phyloP scores from a whole-genome alignment of 345 rosid species.

The Pistacia integerrima region DNA sequence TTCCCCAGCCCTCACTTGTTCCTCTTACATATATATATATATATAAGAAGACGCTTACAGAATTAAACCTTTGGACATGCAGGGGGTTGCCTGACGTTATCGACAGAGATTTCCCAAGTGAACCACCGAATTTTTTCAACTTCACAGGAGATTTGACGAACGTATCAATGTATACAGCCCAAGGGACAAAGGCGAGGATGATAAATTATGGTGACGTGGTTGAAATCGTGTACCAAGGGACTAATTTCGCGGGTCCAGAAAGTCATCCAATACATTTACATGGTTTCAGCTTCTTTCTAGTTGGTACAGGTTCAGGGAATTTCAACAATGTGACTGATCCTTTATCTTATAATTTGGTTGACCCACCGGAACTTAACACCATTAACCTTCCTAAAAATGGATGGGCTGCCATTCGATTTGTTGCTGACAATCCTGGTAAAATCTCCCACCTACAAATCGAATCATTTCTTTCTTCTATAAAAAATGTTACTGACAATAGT shows the following conservation, averaged over 20 bases:
- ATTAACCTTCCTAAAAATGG: slow-evolving; percentile 33
- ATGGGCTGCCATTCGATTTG: slow-evolving; percentile 37
- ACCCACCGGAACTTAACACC: slow-evolving; percentile 46
- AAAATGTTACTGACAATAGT: neutral
- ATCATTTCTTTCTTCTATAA: no score
- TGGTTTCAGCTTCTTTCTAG: slow-evolving; percentile 46
- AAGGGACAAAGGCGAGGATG: slow-evolving; percentile 32
- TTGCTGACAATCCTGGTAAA: slow-evolving; percentile 40
- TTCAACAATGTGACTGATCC: slow-evolving; percentile 33
- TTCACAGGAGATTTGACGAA: slow-evolving; percentile 34
- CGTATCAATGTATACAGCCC: neutral
- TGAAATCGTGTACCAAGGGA: slow-evolving; percentile 47
- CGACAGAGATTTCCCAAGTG: slow-evolving; percentile 25
- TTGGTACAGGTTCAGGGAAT: slow-evolving; percentile 41
- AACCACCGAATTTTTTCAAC: slow-evolving; percentile 26
- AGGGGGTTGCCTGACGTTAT: slow-evolving; percentile 24
- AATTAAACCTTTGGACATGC: neutral
- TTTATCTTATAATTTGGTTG: slow-evolving; percentile 27
- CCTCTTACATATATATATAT: no score
- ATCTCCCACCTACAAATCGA: neutral
- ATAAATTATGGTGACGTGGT: slow-evolving; percentile 37
- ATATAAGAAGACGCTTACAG: no score
- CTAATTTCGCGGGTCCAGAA: slow-evolving; percentile 26
- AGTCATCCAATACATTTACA: slow-evolving; percentile 53
- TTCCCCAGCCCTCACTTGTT: no score